Base-by-base conservation (phyloP, 2,329 filamentous ascomycete species). In the Arthroderma uncinatum region DNA sequence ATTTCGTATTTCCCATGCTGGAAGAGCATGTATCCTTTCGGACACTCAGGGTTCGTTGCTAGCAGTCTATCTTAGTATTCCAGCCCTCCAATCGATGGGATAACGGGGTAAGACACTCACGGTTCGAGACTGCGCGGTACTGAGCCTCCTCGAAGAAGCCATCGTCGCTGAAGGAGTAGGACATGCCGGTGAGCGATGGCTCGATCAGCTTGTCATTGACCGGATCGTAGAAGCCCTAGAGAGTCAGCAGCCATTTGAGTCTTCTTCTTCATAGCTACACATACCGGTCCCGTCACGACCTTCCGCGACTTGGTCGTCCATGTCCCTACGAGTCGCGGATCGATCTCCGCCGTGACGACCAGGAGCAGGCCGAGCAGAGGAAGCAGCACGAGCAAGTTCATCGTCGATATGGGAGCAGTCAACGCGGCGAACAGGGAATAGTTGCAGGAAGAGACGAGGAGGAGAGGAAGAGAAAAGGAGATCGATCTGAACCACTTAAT, bases 221-320 rank as follows among this genome's bases (percentile, higher is more conserved):
- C 2, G 83, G 82, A 70, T 88, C 80, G 65, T 86, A 88, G 71
- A 88, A 87, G 64, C 76, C 79, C 84, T 87, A 36, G 44, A 54
- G 47, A 21, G 23, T 52, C 9, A 44, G 40, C 14, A 34, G 30
- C 25, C 50, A 23, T n/a, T n/a, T n/a, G n/a, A 23, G 19, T 21
- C 50, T 39, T n/a, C 16, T 16, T 33, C 21, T 57, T 10, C 12
- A 39, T 12, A n/a, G n/a, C n/a, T 39, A 37, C 14, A 73, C 75
- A 58, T 80, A 87, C 85, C 56, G 84, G 80, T 47, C 85, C 85
- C 7, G 85, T 88, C 47, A 87, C 66, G 40, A 86, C 85, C 60
- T 81, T 80, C 66, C 79, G 81, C 25, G 83, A 84, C 70, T 88
- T 89, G 48, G 82, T 85, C 14, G 81, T 79, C 85, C 85, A 89